Evolutionary conservation across 2,329 filamentous ascomycete genomes (phyloP).

Genomic region (Penicillium crustosum): DNA sequence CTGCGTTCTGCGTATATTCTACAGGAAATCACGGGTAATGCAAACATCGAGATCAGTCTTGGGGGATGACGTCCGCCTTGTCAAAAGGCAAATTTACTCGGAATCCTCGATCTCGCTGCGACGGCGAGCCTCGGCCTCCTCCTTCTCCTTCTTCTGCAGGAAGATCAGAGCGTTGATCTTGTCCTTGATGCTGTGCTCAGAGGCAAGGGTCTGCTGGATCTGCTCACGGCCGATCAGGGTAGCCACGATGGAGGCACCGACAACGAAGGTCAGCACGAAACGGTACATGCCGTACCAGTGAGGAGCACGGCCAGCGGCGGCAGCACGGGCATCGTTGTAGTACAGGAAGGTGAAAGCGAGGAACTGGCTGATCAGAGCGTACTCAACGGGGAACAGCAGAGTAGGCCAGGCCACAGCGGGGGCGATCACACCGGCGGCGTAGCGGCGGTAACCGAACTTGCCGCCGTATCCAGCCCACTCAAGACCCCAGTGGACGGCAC

Average conservation of each 20-base stretch:
- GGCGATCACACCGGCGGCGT: constrained; percentile 77
- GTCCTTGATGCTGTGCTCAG: constrained; percentile 46
- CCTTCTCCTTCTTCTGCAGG: constrained; percentile 48
- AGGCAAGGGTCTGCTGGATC: constrained; percentile 51
- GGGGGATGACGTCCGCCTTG: constrained; percentile 8
- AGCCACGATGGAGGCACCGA: constrained; percentile 76
- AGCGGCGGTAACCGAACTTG: constrained; percentile 72
- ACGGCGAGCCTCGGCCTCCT: constrained; percentile 42
- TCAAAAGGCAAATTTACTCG: constrained; percentile 32
- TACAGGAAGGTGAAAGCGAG: constrained; percentile 81
- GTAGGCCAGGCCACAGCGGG: constrained; percentile 88
- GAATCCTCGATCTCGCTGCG: constrained; percentile 33
- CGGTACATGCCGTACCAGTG: constrained; percentile 86
- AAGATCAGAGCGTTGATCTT: constrained; percentile 55
- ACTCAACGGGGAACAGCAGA: constrained; percentile 77
- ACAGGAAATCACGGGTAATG: constrained; percentile 35
- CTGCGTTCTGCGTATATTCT: constrained; percentile 38
- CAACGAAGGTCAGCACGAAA: constrained; percentile 87
- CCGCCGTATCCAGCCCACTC: constrained; percentile 73
- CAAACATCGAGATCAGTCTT: constrained; percentile 25
- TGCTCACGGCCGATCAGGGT: constrained; percentile 80
- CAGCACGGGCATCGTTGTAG: constrained; percentile 75
- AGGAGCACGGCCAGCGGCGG: constrained; percentile 74
- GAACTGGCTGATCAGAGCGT: constrained; percentile 84
- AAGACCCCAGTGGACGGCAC: constrained; percentile 90